phyloP scores from a whole-genome alignment of 768 basidiomycete genomes.

The Royoungia palumana region DNA sequence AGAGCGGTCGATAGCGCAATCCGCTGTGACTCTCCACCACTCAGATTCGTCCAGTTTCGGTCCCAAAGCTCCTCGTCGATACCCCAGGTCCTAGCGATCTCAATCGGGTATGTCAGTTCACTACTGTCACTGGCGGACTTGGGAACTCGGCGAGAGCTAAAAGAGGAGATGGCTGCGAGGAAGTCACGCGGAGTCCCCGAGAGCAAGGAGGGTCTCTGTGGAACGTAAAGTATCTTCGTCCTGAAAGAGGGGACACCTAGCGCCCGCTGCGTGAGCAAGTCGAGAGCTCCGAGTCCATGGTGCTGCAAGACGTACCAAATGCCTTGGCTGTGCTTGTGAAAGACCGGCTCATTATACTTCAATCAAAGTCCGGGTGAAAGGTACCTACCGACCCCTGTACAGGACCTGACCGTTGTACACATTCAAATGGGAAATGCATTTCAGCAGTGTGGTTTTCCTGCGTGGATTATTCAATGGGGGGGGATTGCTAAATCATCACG shows the following conservation, averaged over 20 bases:
- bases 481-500: neutral
- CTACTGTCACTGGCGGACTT: conserved; percentile 21
- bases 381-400: conserved; percentile 62
- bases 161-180: conserved; percentile 51
- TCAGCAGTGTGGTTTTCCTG: conserved; percentile 73
- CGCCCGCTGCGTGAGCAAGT: neutral
- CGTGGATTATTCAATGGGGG: conserved; percentile 5
- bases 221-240: conserved; percentile 79
- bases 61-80: conserved; percentile 70
- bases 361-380: neutral
- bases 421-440: conserved; percentile 79
- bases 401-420: conserved; percentile 63
- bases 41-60: conserved; percentile 73
- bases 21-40: conserved; percentile 85
- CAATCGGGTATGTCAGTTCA: conserved; percentile 40
- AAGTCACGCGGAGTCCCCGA: conserved; percentile 78
- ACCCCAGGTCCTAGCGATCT: conserved; percentile 63
- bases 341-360: neutral
- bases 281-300: neutral
- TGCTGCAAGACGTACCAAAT: conserved; percentile 39
- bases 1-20: conserved; percentile 76
- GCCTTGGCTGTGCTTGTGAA: conserved; percentile 46
- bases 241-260: conserved; percentile 75
- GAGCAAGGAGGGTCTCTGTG: conserved; percentile 84
- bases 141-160: conserved; percentile 41